Conservation (phyloP, 495 filamentous ascomycete species). For the Trichoderma virens region DNA sequence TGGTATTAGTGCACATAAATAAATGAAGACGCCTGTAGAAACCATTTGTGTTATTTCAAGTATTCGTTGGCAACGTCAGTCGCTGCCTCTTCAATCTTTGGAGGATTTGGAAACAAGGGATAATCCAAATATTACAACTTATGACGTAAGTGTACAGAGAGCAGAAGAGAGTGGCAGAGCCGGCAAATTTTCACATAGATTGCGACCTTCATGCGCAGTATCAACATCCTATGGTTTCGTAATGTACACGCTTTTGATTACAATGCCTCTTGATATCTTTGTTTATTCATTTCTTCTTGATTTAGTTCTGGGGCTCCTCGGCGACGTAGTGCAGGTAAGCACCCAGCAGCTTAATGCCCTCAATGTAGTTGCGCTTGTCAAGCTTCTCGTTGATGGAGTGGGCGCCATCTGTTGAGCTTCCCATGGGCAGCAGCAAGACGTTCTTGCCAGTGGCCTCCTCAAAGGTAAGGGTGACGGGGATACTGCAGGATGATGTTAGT, state of each 20-base stretch:
- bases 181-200: background rate
- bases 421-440: slow-evolving; percentile 91
- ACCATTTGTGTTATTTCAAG: too few species aligned
- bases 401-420: slow-evolving; percentile 89
- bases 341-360: slow-evolving; percentile 92
- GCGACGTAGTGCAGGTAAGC: slow-evolving; percentile 96
- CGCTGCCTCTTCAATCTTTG: too few species aligned
- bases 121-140: too few species aligned
- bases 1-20: too few species aligned
- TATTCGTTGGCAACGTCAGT: too few species aligned
- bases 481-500: slow-evolving; percentile 42
- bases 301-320: slow-evolving; percentile 60
- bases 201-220: background rate
- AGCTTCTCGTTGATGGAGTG: slow-evolving; percentile 99
- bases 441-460: slow-evolving; percentile 99
- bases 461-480: slow-evolving; percentile 93
- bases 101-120: too few species aligned
- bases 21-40: too few species aligned
- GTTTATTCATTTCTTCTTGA: background rate
- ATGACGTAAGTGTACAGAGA: background rate
- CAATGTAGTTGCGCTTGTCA: slow-evolving; percentile 93
- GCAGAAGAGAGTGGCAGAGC: background rate
- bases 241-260: background rate
- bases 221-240: background rate
- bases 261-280: background rate